These are phyloP conservation scores for Melaleuca quinquenervia DNA, from an alignment of 345 rosid genomes.

Conservation along the genomic window DNA sequence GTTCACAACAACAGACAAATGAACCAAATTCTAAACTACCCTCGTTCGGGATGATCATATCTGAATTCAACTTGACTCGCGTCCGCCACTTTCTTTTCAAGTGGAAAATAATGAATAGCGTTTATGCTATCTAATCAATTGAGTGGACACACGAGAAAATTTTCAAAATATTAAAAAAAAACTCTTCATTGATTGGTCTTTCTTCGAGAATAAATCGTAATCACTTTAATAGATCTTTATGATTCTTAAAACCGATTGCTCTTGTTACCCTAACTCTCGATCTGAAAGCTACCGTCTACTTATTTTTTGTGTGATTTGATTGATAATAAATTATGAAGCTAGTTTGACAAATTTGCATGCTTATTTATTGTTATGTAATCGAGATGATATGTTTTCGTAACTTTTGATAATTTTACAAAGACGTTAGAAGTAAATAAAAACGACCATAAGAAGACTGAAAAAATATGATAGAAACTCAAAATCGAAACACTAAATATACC, in stretches of 20 bases:
- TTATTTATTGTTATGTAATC: background rate
- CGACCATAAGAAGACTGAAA: background rate
- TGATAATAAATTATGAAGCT: background rate
- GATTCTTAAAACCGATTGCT: background rate
- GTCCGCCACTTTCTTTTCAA: background rate
- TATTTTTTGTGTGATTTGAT: background rate
- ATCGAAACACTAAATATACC: background rate
- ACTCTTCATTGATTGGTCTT: background rate
- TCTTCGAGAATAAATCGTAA: background rate
- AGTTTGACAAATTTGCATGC: background rate
- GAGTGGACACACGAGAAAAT: background rate
- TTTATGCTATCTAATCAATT: background rate
- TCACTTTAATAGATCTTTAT: background rate
- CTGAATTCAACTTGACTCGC: background rate
- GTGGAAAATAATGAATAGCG: background rate
- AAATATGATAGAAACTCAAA: background rate
- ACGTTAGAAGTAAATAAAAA: background rate
- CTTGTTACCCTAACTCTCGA: background rate
- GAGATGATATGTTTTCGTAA: rapidly evolving
- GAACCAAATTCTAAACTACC: background rate
- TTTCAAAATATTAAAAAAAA: background rate
- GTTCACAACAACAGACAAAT: background rate
- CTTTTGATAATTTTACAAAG: background rate
- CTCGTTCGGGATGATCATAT: background rate
- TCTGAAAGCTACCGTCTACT: background rate